phyloP scores from a whole-genome alignment of 257 asterid genomes.

The Prunella vulgaris region DNA sequence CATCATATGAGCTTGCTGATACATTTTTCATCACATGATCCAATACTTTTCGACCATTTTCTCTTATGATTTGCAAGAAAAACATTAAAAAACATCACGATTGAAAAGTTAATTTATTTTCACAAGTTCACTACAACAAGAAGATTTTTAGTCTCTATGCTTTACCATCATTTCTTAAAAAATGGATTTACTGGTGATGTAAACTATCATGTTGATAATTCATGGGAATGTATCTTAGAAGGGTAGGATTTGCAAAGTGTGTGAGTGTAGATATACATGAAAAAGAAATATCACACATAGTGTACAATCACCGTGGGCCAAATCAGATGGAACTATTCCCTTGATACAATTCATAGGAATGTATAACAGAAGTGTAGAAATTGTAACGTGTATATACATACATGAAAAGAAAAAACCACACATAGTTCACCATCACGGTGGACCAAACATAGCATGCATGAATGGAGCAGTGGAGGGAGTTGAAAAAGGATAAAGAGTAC shows the following conservation, averaged over 20 bases:
- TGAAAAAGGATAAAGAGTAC: slow-evolving; percentile 24
- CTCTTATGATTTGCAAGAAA: too few relatives aligned
- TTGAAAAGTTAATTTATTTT: too few relatives aligned
- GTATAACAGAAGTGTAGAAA: not conserved
- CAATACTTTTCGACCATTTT: too few relatives aligned
- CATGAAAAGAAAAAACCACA: not conserved
- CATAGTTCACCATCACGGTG: not conserved
- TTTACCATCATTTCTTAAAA: not conserved
- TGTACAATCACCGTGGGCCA: not conserved
- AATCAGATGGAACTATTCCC: too few relatives aligned
- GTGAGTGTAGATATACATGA: not conserved
- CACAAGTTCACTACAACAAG: slow-evolving; percentile 1
- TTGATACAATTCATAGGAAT: not conserved
- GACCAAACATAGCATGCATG: not conserved
- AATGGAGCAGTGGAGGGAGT: not conserved
- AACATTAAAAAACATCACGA: too few relatives aligned
- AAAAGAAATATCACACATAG: not conserved
- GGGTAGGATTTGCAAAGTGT: too few relatives aligned
- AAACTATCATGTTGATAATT: not conserved
- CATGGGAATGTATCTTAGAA: too few relatives aligned
- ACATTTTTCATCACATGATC: too few relatives aligned
- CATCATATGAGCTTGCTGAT: too few relatives aligned
- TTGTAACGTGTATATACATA: not conserved
- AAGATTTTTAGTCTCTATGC: not conserved
- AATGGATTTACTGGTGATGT: not conserved